Evolutionary conservation across 768 basidiomycete species (phyloP).

Genomic region (Hydnomerulius pinastri): DNA sequence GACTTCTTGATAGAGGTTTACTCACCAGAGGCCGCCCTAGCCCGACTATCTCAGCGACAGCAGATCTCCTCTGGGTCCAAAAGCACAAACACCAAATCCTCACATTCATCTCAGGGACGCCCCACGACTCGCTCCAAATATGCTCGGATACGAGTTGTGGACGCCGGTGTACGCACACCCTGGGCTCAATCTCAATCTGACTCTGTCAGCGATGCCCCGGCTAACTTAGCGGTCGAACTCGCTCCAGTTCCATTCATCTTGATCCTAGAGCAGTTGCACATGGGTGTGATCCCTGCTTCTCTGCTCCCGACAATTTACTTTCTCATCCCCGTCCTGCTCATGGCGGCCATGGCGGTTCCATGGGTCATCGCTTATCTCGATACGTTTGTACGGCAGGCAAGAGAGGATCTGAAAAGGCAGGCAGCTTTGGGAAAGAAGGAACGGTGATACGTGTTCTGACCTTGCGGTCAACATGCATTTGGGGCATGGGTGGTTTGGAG

Average conservation of each 20-base stretch:
- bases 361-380: conserved; percentile 22
- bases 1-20: conserved; percentile 44
- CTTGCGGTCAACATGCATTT: conserved; percentile 24
- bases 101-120: conserved; percentile 2
- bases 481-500: conserved; percentile 19
- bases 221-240: conserved; percentile 17
- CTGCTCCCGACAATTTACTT: conserved; percentile 38
- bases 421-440: conserved; percentile 15
- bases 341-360: conserved; percentile 22
- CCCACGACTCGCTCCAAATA: conserved; percentile 45
- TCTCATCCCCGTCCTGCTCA: conserved; percentile 30
- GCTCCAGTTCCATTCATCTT: conserved; percentile 56
- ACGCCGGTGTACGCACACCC: conserved; percentile 55
- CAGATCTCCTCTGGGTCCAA: conserved; percentile 2
- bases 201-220: conserved; percentile 11
- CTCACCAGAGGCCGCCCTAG: conserved; percentile 34
- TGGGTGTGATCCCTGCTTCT: conserved; percentile 61
- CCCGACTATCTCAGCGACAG: conserved; percentile 13
- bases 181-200: conserved; percentile 4
- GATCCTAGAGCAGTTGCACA: conserved; percentile 57
- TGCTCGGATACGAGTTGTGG: conserved; percentile 57
- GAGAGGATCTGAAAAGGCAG: conserved; percentile 16
- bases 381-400: conserved; percentile 24
- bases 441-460: conserved; percentile 19
- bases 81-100: conserved; percentile 1